Evolutionary conservation across 2,329 filamentous ascomycete genomes (phyloP).

Genomic region (Pleurostoma richardsiae): DNA sequence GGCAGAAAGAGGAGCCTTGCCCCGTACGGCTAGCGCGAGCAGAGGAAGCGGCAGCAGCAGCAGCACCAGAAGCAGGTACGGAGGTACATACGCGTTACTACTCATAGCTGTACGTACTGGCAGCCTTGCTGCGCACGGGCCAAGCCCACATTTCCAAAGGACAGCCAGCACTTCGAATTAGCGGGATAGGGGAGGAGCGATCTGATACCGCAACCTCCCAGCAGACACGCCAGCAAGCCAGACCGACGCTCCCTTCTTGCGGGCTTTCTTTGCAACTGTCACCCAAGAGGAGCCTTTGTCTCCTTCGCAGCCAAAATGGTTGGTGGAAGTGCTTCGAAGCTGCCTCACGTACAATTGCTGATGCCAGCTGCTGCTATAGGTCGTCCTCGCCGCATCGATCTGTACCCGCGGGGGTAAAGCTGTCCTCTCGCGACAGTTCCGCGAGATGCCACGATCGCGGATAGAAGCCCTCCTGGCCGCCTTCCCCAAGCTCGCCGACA

Average conservation of each 20-base stretch:
- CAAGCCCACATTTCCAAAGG: slow-evolving; percentile 12
- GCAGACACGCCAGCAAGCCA: no score
- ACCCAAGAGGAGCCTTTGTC: no score
- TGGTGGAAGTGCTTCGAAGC: no score
- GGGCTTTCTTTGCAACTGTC: no score
- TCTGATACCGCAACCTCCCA: not conserved
- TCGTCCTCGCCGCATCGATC: slow-evolving; percentile 97
- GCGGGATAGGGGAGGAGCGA: slow-evolving; percentile 3
- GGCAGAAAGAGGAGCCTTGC: no score
- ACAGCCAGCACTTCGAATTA: slow-evolving; percentile 7
- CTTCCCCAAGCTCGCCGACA: slow-evolving; percentile 95
- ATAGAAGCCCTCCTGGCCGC: slow-evolving; percentile 95
- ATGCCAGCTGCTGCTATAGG: slow-evolving; percentile 44
- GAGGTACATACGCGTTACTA: not conserved
- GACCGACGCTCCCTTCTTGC: no score
- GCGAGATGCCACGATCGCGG: slow-evolving; percentile 93
- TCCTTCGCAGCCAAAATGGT: no score
- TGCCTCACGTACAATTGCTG: no score
- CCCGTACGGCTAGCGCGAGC: no score
- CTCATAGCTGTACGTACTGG: not conserved
- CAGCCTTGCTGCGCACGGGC: slow-evolving; percentile 8
- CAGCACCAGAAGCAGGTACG: no score
- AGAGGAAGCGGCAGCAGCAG: no score
- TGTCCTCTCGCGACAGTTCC: slow-evolving; percentile 95
- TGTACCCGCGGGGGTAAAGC: slow-evolving; percentile 98